Base-by-base conservation (phyloP, 2,329 filamentous ascomycete genomes). In the Tympanopsis confertula region DNA sequence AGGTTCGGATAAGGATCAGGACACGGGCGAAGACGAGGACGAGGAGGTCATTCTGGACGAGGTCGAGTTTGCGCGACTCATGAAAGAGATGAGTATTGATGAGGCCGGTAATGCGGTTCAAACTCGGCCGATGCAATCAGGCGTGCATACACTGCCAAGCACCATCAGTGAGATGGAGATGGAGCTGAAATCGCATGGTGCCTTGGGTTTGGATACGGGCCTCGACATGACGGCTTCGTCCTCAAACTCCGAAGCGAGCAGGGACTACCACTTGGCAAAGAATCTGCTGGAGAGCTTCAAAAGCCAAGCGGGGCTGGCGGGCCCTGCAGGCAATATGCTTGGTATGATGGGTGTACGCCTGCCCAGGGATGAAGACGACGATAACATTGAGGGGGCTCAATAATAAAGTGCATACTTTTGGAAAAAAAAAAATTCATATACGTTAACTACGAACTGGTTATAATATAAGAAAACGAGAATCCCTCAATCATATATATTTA, bases 211-310 rank as follows among this genome's bases (percentile, higher is more conserved):
- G n/a, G n/a, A n/a, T n/a, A n/a, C n/a, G n/a, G n/a, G n/a, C n/a
- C n/a, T n/a, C n/a, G n/a, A n/a, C n/a, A n/a, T n/a, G n/a, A n/a
- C n/a, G n/a, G n/a, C n/a, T n/a, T n/a, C n/a, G n/a, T n/a, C n/a
- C n/a, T n/a, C n/a, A n/a, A n/a, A n/a, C n/a, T n/a, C n/a, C n/a
- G n/a, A n/a, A n/a, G 29, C 46, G 69, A 86, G n/a, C 44, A 75
- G 91, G 19, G 85, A 96, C 53, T 83, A 87, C 47, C 89, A 91
- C 43, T 66, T 98, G 19, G 87, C 85, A n/a, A 86, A 83, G 56
- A 96, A 96, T 50, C 66, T 98, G 39, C 66, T 98, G 1, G 86
- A 95, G 56, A 89, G 86, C 49, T 89, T 96, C 60, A 94, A 93
- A 53, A 81, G 84, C 13, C 89, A 96, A 56, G 86, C 69, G 14